Conservation (phyloP, 768 basidiomycete genomes). For the Russula earlei region DNA sequence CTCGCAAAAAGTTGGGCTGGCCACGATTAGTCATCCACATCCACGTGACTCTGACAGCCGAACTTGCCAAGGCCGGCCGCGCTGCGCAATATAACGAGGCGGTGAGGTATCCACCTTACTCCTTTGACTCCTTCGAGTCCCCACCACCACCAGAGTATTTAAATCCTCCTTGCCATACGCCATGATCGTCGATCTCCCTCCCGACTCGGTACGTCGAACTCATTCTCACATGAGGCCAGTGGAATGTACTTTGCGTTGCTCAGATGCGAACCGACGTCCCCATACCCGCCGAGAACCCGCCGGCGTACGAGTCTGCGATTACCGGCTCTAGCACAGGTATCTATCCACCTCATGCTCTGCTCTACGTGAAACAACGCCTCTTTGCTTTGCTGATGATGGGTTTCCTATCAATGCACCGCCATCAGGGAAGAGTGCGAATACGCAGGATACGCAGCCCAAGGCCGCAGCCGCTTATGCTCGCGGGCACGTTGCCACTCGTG, state of each 20-base stretch:
- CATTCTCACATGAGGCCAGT: neutral
- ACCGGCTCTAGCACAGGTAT: neutral
- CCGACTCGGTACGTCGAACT: neutral
- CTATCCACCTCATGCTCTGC: neutral
- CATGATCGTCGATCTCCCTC: slow-evolving; percentile 9
- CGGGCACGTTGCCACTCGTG: neutral
- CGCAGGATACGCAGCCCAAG: neutral
- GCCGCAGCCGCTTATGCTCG: neutral
- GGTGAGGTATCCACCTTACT: neutral
- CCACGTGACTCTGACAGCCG: no score
- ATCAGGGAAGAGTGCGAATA: neutral
- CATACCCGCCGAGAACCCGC: slow-evolving; percentile 1
- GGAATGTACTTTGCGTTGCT: no score
- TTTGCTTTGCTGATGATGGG: no score
- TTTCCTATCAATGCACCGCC: neutral
- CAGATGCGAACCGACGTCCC: slow-evolving; percentile 1
- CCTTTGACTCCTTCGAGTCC: neutral
- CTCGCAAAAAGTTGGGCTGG: no score
- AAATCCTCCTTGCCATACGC: neutral
- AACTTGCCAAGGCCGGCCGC: neutral
- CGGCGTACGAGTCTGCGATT: slow-evolving; percentile 5
- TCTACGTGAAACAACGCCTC: no score
- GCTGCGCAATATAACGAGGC: no score
- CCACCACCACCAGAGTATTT: neutral
- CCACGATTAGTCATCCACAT: no score